phyloP scores from a whole-genome alignment of 225 moss, liverwort and hornwort genomes.

The Bryum argenteum region DNA sequence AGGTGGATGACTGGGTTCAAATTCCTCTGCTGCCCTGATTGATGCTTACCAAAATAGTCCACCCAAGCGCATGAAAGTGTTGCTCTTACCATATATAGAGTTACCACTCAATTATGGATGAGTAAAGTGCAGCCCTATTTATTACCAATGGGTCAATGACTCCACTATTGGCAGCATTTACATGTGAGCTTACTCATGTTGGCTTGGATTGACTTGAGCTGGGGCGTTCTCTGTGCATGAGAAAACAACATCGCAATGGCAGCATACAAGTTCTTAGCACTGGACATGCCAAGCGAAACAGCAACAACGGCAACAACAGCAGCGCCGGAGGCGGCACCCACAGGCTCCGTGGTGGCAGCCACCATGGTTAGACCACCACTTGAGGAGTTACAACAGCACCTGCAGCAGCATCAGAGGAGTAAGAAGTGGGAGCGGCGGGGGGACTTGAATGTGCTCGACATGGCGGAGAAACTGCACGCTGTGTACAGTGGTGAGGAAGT shows the following conservation, averaged over 20 bases:
- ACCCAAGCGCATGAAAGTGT: no score
- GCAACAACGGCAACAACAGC: not conserved
- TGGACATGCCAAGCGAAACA: constrained; percentile 11
- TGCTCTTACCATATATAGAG: no score
- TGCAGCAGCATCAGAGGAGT: constrained; percentile 22
- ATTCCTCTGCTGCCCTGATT: no score
- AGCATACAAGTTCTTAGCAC: constrained; percentile 26
- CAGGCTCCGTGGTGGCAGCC: not conserved
- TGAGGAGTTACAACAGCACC: not conserved
- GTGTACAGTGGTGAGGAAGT: constrained; percentile 63
- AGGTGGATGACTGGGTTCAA: no score
- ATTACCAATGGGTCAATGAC: no score
- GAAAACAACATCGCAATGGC: not conserved
- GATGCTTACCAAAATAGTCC: no score
- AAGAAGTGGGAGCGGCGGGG: constrained; percentile 30
- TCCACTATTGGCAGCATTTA: no score
- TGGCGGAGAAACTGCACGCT: constrained; percentile 14
- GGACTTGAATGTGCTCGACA: constrained; percentile 30
- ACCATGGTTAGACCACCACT: constrained; percentile 1
- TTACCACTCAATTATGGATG: no score
- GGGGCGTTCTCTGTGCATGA: not conserved
- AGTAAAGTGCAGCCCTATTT: no score
- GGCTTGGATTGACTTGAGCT: not conserved
- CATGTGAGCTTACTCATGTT: no score
- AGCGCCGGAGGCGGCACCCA: not conserved